phyloP scores from a whole-genome alignment of 1,139 yeast genomes.

The Saccharomycopsis crataegensis region DNA sequence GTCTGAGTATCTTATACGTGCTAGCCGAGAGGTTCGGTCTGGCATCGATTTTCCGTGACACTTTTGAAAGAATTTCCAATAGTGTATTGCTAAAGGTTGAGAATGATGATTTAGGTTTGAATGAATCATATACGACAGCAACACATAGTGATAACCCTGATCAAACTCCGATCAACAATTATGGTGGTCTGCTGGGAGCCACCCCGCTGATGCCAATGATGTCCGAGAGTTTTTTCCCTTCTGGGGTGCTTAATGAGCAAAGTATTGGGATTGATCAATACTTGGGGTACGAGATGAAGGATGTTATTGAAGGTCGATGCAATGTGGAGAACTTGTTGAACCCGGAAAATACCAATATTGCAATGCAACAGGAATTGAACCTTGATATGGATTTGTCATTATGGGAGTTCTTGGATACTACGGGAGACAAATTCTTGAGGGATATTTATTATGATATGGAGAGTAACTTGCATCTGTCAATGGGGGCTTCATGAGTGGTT shows the following conservation, averaged over 20 bases:
- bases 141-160: background rate
- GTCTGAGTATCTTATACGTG: slow-evolving; percentile 26
- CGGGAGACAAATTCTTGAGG: slow-evolving; percentile 24
- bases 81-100: background rate
- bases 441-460: slow-evolving; percentile 24
- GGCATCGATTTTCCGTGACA: slow-evolving; percentile 23
- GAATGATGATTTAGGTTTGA: background rate
- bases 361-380: background rate
- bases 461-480: background rate
- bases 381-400: slow-evolving; percentile 9
- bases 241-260: background rate
- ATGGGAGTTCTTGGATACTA: slow-evolving; percentile 24
- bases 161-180: background rate
- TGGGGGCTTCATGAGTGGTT: background rate
- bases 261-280: slow-evolving; percentile 22
- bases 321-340: background rate
- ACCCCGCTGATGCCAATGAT: background rate
- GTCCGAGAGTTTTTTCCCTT: background rate
- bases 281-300: slow-evolving; percentile 11
- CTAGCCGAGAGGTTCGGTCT: slow-evolving; percentile 28
- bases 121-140: background rate
- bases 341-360: background rate
- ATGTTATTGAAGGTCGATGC: too few species aligned
- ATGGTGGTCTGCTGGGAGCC: background rate
- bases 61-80: slow-evolving; percentile 21